A percentile compares a stretch with the other conserved stretches of the same genome.
Evolutionary conservation across 2,329 filamentous ascomycete species (phyloP).

Genomic region (Alternaria arborescens): DNA sequence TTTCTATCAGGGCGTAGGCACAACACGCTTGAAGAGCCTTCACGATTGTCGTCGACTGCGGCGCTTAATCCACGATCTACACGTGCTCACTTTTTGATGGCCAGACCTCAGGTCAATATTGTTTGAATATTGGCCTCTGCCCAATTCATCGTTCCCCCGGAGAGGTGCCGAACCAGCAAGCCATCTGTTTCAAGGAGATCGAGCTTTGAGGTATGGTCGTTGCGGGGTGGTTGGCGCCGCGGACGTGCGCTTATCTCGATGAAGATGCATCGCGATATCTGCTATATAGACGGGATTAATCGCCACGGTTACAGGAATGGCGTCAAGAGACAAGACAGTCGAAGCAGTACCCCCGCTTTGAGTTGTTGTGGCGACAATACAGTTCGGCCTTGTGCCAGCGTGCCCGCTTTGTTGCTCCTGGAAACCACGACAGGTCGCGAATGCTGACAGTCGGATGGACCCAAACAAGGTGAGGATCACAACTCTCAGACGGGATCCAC

Average conservation of each 20-base stretch:
- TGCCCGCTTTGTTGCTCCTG: slow-evolving; percentile 6
- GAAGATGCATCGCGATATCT: not conserved
- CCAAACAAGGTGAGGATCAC: not conserved
- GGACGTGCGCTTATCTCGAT: not conserved
- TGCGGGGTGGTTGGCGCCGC: not conserved
- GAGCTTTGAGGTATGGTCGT: not conserved
- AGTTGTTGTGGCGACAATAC: not conserved
- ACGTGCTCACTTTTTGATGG: not conserved
- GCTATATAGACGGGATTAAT: not conserved
- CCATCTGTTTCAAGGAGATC: not conserved
- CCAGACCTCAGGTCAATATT: not conserved
- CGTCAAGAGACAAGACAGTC: not conserved
- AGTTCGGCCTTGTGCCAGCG: not conserved
- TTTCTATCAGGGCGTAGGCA: not conserved
- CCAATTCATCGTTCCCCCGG: not conserved
- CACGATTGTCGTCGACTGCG: not conserved
- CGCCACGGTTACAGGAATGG: not conserved
- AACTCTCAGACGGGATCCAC: slow-evolving; percentile 11
- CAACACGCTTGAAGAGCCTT: not conserved
- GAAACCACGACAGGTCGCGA: slow-evolving; percentile 7
- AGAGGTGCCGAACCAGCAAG: not conserved
- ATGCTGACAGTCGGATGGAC: not conserved
- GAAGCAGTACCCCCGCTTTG: not conserved
- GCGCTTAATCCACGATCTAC: not conserved
- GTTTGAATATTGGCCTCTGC: not conserved